Conservation (phyloP, 139 green algal genomes). For the Chlorella sorokiniana region DNA sequence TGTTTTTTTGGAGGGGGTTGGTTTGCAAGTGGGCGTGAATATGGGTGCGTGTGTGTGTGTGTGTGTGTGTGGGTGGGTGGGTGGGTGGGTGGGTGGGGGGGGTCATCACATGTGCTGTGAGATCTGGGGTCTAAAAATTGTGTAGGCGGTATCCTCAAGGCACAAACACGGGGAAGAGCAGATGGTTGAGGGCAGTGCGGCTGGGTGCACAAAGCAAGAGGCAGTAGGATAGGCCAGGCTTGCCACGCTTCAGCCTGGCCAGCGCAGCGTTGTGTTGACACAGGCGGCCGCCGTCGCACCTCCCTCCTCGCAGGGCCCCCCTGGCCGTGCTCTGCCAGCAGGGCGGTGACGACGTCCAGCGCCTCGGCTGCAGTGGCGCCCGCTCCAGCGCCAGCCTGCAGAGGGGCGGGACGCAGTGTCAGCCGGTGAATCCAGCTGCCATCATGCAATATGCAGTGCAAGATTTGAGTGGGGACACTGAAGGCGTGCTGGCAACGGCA, state of each 20-base stretch:
- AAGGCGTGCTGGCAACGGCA: no score
- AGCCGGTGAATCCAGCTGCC: neutral
- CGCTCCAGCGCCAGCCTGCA: slow-evolving; percentile 34
- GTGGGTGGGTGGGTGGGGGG: no score
- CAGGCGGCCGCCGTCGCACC: neutral
- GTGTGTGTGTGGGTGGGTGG: neutral
- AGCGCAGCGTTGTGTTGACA: neutral
- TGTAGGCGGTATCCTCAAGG: neutral
- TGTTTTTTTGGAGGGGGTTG: neutral
- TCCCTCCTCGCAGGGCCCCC: slow-evolving; percentile 37
- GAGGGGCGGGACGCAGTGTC: neutral
- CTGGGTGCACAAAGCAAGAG: no score
- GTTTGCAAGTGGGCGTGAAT: neutral
- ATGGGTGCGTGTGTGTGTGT: no score
- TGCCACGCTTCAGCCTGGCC: neutral
- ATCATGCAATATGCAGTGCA: no score
- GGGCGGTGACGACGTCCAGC: slow-evolving; percentile 9
- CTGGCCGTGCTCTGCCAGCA: slow-evolving; percentile 34
- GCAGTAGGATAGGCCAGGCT: neutral
- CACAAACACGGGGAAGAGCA: neutral
- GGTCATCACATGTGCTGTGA: no score
- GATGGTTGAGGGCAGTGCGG: no score
- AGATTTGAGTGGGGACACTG: no score
- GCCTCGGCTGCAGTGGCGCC: slow-evolving; percentile 1
- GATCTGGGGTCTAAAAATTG: no score